Base-by-base conservation (phyloP, 179 eudicot genomes). In the Silene coronaria region DNA sequence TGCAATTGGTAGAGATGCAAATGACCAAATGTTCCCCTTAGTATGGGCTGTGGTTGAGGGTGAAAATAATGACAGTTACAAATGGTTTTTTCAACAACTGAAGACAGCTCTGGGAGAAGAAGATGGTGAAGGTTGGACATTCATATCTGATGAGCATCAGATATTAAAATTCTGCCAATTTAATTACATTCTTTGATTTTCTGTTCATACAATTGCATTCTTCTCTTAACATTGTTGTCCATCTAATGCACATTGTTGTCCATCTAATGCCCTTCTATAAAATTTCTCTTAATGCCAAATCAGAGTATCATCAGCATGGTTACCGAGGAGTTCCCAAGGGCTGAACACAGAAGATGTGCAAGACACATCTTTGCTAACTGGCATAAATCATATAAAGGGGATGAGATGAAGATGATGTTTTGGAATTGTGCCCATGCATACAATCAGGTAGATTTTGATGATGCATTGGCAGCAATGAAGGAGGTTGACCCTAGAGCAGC, bases 11-110 rank as follows among this genome's bases (percentile, higher is more conserved):
- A 69, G 58, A 22, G 72, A 69, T 38, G 55, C 30, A 21, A 69
- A 69, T 69, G 72, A 34, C 23, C 72, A 69, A 45, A 69, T 69
- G 72, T 69, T 38, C 3, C 58, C 58, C 5, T 9, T 69, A 21
- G 32, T 58, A n/a, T 69, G 32, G 72, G 72, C 5, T 32, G 34
- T 32, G 34, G 34, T 32, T 32, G 34, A 32, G 34, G 34, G 34
- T 32, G 34, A 32, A 32, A 32, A 32, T 32, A 32, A 32, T 32
- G 34, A 32, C 34, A 32, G 34, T 32, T 32, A 32, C 5, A 32
- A 32, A 32, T 32, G 2, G 34, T 32, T 32, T 6, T 32, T 32
- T 32, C 34, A 32, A 32, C 34, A 32, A 32, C 34, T 32, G 34
- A 32, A 32, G 34, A 32, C n/a, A 32, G 34, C 34, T 32, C 5